These are phyloP conservation scores for Globisporangium okanoganense DNA, from an alignment of 352 stramenopile genomes.

Conservation along the genomic window DNA sequence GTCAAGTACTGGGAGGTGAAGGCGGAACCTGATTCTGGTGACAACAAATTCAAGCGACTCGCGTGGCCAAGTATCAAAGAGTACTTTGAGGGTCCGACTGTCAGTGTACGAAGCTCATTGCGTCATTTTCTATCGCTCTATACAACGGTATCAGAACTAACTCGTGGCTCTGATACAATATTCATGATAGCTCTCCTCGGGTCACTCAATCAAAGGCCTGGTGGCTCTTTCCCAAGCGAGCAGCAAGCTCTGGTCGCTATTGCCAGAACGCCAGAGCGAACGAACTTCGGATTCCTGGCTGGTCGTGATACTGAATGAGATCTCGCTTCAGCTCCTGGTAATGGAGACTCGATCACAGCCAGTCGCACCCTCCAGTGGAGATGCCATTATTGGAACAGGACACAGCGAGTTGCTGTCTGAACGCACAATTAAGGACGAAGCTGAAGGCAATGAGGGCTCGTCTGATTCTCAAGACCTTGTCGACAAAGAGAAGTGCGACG, in stretches of 20 bases:
- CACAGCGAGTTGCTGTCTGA: neutral
- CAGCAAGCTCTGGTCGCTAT: neutral
- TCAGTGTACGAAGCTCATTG: slow-evolving; percentile 15
- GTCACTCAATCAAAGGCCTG: neutral
- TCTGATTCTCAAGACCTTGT: neutral
- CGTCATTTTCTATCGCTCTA: neutral
- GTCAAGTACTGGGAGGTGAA: slow-evolving; percentile 27
- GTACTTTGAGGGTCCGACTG: slow-evolving; percentile 25
- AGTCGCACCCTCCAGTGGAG: neutral
- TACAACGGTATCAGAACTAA: neutral
- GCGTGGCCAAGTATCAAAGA: slow-evolving; percentile 41
- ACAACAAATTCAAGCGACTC: slow-evolving; percentile 7
- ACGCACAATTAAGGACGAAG: neutral
- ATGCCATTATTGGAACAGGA: neutral
- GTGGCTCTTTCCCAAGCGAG: neutral
- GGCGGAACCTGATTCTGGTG: neutral
- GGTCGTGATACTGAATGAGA: slow-evolving; percentile 1
- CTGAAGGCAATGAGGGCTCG: neutral
- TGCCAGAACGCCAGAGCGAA: too few species aligned
- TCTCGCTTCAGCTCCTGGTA: slow-evolving; percentile 6
- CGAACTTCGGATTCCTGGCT: neutral
- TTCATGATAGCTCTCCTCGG: neutral
- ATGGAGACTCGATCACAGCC: neutral
- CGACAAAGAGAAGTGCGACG: neutral
- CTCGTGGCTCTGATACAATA: neutral